Conservation (phyloP, 805 yeast genomes). For the Ogataea nakhonphanomensis region DNA sequence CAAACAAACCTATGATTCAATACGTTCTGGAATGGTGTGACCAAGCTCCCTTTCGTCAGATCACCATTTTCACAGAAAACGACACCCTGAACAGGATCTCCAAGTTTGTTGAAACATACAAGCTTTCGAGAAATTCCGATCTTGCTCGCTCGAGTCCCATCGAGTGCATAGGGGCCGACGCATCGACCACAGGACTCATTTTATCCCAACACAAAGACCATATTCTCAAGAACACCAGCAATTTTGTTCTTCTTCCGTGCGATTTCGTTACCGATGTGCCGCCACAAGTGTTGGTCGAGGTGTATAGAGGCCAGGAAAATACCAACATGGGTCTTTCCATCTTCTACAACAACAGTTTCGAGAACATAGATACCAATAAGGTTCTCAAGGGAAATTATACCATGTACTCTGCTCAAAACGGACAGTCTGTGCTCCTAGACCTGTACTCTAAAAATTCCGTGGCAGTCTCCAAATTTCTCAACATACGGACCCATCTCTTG, state of each 20-base stretch:
- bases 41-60: conserved; percentile 69
- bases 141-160: conserved; percentile 35
- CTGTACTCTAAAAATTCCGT: conserved; percentile 66
- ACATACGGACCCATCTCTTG: conserved; percentile 78
- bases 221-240: conserved; percentile 32
- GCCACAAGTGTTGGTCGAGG: conserved; percentile 83
- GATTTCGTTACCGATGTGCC: conserved; percentile 92
- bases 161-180: conserved; percentile 41
- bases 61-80: conserved; percentile 55
- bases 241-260: conserved; percentile 86
- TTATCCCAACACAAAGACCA: conserved; percentile 47
- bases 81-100: conserved; percentile 46
- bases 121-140: conserved; percentile 37
- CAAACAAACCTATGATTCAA: conserved; percentile 83
- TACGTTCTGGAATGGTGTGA: conserved; percentile 93
- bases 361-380: conserved; percentile 70
- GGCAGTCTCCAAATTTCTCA: conserved; percentile 65
- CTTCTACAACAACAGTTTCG: conserved; percentile 71
- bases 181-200: conserved; percentile 60
- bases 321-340: conserved; percentile 70
- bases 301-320: conserved; percentile 68
- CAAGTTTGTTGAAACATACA: conserved; percentile 47
- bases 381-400: conserved; percentile 65
- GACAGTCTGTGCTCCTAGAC: conserved; percentile 57
- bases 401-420: conserved; percentile 48